phyloP scores from a whole-genome alignment of 352 stramenopile species.

The Phytophthora pisi region DNA sequence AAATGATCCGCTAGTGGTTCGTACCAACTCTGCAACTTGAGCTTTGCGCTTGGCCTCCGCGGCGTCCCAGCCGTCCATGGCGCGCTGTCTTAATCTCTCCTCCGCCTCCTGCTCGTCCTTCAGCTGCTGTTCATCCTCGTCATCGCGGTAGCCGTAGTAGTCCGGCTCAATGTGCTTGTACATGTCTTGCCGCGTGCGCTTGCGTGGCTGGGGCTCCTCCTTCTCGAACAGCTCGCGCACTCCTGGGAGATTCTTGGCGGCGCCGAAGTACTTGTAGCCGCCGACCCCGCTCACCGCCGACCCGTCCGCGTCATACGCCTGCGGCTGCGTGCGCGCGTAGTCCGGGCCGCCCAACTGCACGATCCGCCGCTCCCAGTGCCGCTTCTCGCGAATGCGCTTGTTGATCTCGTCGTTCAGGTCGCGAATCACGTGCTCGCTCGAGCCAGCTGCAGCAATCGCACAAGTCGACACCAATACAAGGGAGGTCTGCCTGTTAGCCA shows the following conservation, averaged over 20 bases:
- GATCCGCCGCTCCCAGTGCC: slow-evolving; percentile 88
- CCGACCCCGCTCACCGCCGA: slow-evolving; percentile 61
- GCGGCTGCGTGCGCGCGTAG: slow-evolving; percentile 85
- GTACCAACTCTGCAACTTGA: slow-evolving; percentile 46
- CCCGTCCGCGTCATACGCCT: slow-evolving; percentile 81
- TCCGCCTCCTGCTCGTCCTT: slow-evolving; percentile 56
- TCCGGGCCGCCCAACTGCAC: slow-evolving; percentile 91
- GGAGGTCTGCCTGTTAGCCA: background rate
- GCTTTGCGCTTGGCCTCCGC: slow-evolving; percentile 47
- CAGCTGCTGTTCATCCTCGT: slow-evolving; percentile 64
- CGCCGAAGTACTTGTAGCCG: slow-evolving; percentile 98
- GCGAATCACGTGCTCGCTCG: slow-evolving; percentile 95
- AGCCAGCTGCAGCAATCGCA: slow-evolving; percentile 54
- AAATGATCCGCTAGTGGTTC: background rate
- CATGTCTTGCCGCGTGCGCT: slow-evolving; percentile 83
- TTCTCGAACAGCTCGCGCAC: slow-evolving; percentile 95
- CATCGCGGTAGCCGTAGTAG: slow-evolving; percentile 82
- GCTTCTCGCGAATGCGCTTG: slow-evolving; percentile 95
- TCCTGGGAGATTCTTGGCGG: slow-evolving; percentile 95
- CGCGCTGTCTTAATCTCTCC: slow-evolving; percentile 48
- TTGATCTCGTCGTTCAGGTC: slow-evolving; percentile 99
- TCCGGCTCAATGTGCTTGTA: slow-evolving; percentile 90
- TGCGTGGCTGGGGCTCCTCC: slow-evolving; percentile 62
- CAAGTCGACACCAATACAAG: slow-evolving; percentile 4
- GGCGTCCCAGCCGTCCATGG: slow-evolving; percentile 62